phyloP scores from a whole-genome alignment of 2,329 filamentous ascomycete genomes.

The Ilyonectria destructans region DNA sequence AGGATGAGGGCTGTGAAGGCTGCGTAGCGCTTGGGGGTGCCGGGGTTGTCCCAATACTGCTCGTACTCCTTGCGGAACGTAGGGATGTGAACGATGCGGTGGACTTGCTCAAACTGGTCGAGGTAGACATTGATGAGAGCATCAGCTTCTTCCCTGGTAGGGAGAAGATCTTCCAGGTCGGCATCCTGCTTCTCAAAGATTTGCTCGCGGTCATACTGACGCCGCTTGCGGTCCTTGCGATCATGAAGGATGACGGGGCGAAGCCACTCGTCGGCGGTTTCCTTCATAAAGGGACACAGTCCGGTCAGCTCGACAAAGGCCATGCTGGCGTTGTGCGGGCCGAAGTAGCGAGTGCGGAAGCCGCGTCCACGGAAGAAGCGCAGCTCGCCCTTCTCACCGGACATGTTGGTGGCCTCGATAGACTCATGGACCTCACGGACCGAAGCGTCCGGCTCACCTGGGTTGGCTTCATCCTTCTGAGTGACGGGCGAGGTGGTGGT shows the following conservation, averaged over 20 bases:
- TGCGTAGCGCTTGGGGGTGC: slow-evolving; percentile 61
- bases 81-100: slow-evolving; percentile 73
- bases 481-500: slow-evolving; percentile 63
- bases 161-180: slow-evolving; percentile 67
- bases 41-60: slow-evolving; percentile 67
- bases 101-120: slow-evolving; percentile 70
- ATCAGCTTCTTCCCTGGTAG: slow-evolving; percentile 65
- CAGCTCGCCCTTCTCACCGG: slow-evolving; percentile 67
- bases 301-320: slow-evolving; percentile 73
- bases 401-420: slow-evolving; percentile 58
- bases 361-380: slow-evolving; percentile 73
- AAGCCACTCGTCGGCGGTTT: slow-evolving; percentile 75
- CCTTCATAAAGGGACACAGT: slow-evolving; percentile 74
- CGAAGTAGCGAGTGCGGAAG: slow-evolving; percentile 74
- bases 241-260: slow-evolving; percentile 71
- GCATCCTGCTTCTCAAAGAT: slow-evolving; percentile 64
- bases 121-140: slow-evolving; percentile 67
- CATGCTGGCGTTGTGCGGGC: slow-evolving; percentile 74
- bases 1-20: slow-evolving; percentile 73
- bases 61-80: slow-evolving; percentile 72
- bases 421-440: slow-evolving; percentile 59
- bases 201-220: slow-evolving; percentile 68
- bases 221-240: slow-evolving; percentile 70
- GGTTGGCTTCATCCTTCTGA: slow-evolving; percentile 60
- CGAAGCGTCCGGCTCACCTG: slow-evolving; percentile 52